A percentile compares a stretch with the other conserved stretches of the same genome.
Evolutionary conservation across 306 rosid genomes (phyloP).

Genomic region (Cajanus cajan): DNA sequence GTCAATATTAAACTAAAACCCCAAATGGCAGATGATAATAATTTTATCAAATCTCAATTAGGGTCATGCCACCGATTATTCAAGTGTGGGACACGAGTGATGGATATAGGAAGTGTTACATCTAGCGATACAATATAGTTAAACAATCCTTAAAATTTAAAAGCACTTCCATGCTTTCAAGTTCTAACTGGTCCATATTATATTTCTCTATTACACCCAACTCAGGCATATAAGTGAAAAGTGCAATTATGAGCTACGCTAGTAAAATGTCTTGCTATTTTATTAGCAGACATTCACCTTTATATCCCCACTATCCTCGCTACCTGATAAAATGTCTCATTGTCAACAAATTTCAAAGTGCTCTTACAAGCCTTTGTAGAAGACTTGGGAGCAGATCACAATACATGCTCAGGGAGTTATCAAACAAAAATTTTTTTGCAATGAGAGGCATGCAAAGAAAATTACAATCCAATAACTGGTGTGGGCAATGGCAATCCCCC

Average conservation of each 20-base stretch:
- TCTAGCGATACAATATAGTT: background rate
- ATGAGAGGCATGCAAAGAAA: background rate
- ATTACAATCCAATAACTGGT: background rate
- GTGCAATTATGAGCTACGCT: background rate
- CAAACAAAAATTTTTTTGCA: background rate
- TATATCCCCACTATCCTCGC: background rate
- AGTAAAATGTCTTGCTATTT: background rate
- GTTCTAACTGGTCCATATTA: background rate
- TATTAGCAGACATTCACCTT: background rate
- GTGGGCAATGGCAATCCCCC: background rate
- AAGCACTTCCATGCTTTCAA: background rate
- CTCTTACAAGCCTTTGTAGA: background rate
- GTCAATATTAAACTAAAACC: slow-evolving; percentile 19
- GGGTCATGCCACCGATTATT: background rate
- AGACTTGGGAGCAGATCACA: background rate
- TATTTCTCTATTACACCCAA: background rate
- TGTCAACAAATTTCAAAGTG: background rate
- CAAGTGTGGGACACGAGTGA: background rate
- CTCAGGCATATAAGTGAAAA: background rate
- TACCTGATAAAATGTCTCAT: background rate
- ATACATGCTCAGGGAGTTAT: background rate
- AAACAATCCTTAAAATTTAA: slow-evolving; percentile 3
- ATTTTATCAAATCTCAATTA: background rate
- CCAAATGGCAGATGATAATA: background rate
- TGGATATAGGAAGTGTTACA: background rate